Conservation (phyloP, 768 basidiomycete genomes). For the Exsudoporus frostii region DNA sequence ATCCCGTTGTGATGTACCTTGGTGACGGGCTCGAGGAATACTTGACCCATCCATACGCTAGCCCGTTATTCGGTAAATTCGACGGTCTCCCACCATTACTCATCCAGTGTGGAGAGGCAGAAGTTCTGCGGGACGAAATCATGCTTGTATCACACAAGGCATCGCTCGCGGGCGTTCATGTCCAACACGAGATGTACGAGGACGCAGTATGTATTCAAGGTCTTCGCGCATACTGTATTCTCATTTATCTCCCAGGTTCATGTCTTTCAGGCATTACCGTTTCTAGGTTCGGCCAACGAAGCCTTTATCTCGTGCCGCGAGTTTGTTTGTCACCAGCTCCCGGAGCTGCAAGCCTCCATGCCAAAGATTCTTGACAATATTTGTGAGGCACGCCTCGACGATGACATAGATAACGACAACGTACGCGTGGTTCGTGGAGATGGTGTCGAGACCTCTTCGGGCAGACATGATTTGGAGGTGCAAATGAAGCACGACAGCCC, state of each 20-base stretch:
- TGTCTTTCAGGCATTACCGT: constrained; percentile 88
- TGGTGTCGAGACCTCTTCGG: constrained; percentile 52
- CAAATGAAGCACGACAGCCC: constrained; percentile 29
- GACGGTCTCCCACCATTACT: constrained; percentile 83
- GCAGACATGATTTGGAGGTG: constrained; percentile 40
- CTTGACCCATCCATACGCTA: constrained; percentile 94
- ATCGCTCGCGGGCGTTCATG: constrained; percentile 76
- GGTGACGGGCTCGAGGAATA: constrained; percentile 78
- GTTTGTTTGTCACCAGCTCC: constrained; percentile 63
- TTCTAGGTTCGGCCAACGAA: constrained; percentile 59
- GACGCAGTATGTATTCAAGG: constrained; percentile 64
- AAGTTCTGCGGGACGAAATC: constrained; percentile 93
- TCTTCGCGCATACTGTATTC: neutral
- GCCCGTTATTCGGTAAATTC: constrained; percentile 90
- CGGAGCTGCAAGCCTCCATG: constrained; percentile 46
- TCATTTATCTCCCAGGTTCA: constrained; percentile 55
- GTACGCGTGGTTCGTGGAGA: constrained; percentile 72
- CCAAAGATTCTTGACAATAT: constrained; percentile 51
- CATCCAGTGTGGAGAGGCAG: constrained; percentile 90
- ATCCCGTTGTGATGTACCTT: constrained; percentile 92
- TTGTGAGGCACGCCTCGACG: constrained; percentile 59
- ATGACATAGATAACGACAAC: constrained; percentile 67
- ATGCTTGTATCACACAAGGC: constrained; percentile 93
- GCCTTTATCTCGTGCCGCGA: constrained; percentile 69
- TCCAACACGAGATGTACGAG: constrained; percentile 85